phyloP scores from a whole-genome alignment of 768 basidiomycete genomes.

The Kwoniella botswanensis region DNA sequence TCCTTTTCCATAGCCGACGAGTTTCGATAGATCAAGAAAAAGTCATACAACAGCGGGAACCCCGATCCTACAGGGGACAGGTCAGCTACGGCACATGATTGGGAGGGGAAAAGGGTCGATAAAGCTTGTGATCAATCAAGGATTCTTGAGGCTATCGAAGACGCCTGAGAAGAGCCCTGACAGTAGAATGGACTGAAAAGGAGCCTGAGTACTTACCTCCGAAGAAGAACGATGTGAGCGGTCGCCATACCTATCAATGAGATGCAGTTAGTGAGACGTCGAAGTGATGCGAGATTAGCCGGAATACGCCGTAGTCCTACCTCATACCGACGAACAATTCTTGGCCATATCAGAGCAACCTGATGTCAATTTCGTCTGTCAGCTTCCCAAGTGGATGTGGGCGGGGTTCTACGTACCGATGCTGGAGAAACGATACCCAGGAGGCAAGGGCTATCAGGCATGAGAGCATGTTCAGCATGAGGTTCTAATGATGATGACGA shows the following conservation, averaged over 20 bases:
- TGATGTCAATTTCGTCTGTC: constrained; percentile 12
- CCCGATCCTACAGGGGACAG: constrained; percentile 34
- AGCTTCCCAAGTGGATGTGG: too few relatives aligned
- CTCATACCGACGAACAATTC: constrained; percentile 38
- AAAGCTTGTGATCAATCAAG: too few relatives aligned
- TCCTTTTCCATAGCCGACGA: constrained; percentile 51
- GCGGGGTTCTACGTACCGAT: constrained; percentile 19
- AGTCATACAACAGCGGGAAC: constrained; percentile 55
- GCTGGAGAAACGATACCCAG: constrained; percentile 38
- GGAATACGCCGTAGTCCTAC: constrained; percentile 23
- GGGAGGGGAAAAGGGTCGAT: too few relatives aligned
- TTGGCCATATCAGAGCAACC: constrained; percentile 49
- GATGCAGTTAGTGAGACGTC: background rate
- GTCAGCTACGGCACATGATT: background rate
- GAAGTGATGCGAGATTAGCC: background rate
- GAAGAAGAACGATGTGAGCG: constrained; percentile 54
- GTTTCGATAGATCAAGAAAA: constrained; percentile 57
- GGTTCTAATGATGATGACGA: background rate
- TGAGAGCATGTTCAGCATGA: background rate
- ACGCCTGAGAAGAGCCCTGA: background rate
- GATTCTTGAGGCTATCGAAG: background rate
- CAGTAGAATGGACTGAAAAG: background rate
- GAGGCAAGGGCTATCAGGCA: constrained; percentile 46
- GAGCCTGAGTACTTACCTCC: constrained; percentile 40
- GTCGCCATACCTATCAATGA: constrained; percentile 48